These are phyloP conservation scores for Delitschia confertaspora DNA, from an alignment of 495 filamentous ascomycete species.

Conservation along the genomic window DNA sequence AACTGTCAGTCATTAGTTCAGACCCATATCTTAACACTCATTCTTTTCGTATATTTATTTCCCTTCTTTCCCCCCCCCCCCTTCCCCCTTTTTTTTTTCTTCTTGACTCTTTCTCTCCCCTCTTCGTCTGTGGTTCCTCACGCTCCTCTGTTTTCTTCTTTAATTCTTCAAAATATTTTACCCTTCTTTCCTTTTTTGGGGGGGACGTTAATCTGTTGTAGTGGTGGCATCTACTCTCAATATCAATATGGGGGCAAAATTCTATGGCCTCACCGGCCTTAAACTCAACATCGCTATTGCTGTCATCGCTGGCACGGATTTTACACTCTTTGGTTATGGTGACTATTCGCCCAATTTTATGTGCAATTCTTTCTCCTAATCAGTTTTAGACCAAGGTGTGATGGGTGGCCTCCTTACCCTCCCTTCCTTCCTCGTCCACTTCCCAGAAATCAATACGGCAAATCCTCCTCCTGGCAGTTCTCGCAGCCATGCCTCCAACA, in stretches of 20 bases:
- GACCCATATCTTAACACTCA: too few relatives aligned
- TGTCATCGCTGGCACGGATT: slow-evolving; percentile 61
- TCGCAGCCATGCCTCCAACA: slow-evolving; percentile 26
- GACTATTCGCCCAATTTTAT: not conserved
- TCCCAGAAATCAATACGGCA: slow-evolving; percentile 30
- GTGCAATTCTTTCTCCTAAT: not conserved
- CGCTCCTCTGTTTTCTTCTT: too few relatives aligned
- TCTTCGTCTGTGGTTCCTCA: too few relatives aligned
- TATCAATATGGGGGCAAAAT: slow-evolving; percentile 23
- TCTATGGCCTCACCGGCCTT: slow-evolving; percentile 56
- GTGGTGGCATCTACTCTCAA: not conserved
- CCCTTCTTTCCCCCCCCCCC: too few relatives aligned
- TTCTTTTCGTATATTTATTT: too few relatives aligned
- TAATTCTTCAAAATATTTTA: too few relatives aligned
- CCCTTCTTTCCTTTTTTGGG: too few relatives aligned
- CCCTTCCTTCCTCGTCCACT: slow-evolving; percentile 25
- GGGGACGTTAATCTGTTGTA: too few relatives aligned
- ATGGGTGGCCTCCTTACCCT: slow-evolving; percentile 33
- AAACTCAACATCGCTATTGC: slow-evolving; percentile 60
- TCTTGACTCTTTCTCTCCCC: too few relatives aligned
- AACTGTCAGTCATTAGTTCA: too few relatives aligned
- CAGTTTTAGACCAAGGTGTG: slow-evolving; percentile 26
- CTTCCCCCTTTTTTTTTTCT: too few relatives aligned
- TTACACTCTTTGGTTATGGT: slow-evolving; percentile 38
- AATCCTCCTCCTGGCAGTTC: slow-evolving; percentile 26